phyloP scores from a whole-genome alignment of 1,284 basidiomycete species.

The Veloboletus limbatus region DNA sequence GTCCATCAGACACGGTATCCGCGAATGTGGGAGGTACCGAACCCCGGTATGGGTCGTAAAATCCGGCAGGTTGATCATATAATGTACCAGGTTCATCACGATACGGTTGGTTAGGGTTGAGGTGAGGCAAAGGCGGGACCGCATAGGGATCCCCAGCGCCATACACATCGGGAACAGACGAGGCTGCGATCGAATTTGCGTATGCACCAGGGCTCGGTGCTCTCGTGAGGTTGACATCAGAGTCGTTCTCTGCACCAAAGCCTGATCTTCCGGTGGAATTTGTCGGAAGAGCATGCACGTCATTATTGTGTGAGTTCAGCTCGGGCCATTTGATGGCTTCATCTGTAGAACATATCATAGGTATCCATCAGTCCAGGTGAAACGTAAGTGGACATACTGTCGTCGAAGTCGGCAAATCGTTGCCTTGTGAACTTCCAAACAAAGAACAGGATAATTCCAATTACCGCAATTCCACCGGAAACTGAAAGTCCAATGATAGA shows the following conservation, averaged over 20 bases:
- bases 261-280: slow-evolving; percentile 61
- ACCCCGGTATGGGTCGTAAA: slow-evolving; percentile 77
- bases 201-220: slow-evolving; percentile 42
- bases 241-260: slow-evolving; percentile 55
- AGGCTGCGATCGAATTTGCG: slow-evolving; percentile 43
- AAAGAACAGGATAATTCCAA: slow-evolving; percentile 69
- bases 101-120: slow-evolving; percentile 75
- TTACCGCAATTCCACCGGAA: slow-evolving; percentile 67
- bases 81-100: slow-evolving; percentile 59
- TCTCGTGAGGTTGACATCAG: slow-evolving; percentile 55
- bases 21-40: slow-evolving; percentile 65
- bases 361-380: slow-evolving; percentile 7
- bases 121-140: slow-evolving; percentile 77
- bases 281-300: slow-evolving; percentile 61
- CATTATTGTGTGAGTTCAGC: slow-evolving; percentile 61
- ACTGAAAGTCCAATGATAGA: slow-evolving; percentile 78
- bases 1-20: slow-evolving; percentile 36
- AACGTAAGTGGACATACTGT: slow-evolving; percentile 51
- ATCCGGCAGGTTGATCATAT: slow-evolving; percentile 38
- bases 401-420: slow-evolving; percentile 69
- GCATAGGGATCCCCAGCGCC: slow-evolving; percentile 67
- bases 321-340: slow-evolving; percentile 88
- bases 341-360: slow-evolving; percentile 40
- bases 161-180: slow-evolving; percentile 50
- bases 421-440: slow-evolving; percentile 82